These are phyloP conservation scores for Fusarium transvaalense DNA, from an alignment of 2,329 filamentous ascomycete genomes.

Conservation along the genomic window DNA sequence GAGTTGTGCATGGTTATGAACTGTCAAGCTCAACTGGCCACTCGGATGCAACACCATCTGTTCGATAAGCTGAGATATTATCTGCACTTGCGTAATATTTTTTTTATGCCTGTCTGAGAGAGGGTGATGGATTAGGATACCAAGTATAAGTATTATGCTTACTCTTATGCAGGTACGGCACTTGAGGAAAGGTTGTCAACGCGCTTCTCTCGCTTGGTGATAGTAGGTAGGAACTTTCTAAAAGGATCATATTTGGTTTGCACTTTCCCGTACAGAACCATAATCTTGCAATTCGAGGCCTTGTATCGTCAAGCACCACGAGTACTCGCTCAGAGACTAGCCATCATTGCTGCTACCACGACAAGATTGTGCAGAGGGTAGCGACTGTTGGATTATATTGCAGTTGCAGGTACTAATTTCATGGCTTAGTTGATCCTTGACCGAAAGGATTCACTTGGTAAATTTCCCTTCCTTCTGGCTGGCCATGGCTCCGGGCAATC, in stretches of 20 bases:
- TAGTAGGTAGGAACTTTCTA: not conserved
- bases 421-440: not conserved
- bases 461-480: not conserved
- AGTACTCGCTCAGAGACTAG: too few relatives aligned
- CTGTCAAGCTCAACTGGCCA: not conserved
- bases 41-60: not conserved
- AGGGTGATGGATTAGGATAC: not conserved
- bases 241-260: not conserved
- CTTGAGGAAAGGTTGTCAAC: not conserved
- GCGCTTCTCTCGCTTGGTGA: not conserved
- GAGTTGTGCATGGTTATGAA: slow-evolving; percentile 9
- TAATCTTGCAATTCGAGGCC: not conserved
- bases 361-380: not conserved
- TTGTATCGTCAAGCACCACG: not conserved
- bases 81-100: not conserved
- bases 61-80: not conserved
- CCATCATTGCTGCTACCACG: too few relatives aligned
- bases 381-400: not conserved
- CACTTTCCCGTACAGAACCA: not conserved
- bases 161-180: slow-evolving; percentile 18
- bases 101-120: not conserved
- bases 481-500: not conserved
- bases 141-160: slow-evolving; percentile 14
- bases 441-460: not conserved
- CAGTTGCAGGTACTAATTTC: not conserved